Evolutionary conservation across 139 green algal genomes (phyloP).

Genomic region (Closterium sp.): DNA sequence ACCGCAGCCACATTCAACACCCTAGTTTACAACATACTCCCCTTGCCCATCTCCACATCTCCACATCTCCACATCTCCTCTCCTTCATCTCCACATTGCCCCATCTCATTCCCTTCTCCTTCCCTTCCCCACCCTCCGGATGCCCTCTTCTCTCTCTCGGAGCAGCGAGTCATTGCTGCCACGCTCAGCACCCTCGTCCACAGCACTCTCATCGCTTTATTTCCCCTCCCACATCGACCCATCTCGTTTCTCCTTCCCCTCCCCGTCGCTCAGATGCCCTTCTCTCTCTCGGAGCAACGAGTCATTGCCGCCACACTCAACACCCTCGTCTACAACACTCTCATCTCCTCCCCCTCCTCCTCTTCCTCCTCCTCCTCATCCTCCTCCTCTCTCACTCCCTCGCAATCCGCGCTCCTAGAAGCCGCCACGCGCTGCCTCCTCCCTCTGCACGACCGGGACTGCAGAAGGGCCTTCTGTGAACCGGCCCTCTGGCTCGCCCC

Average conservation of each 20-base stretch:
- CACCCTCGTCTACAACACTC: conserved; percentile 75
- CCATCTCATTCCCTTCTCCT: no score
- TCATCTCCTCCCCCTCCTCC: conserved; percentile 53
- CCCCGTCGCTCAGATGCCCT: conserved; percentile 15
- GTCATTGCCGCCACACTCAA: conserved; percentile 74
- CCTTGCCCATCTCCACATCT: no score
- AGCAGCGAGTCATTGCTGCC: neutral
- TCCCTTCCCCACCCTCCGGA: no score
- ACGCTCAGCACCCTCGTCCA: neutral
- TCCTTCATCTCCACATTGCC: no score
- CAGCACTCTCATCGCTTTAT: no score
- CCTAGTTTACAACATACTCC: no score
- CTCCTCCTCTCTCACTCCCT: neutral
- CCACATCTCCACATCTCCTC: no score
- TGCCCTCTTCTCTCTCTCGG: no score
- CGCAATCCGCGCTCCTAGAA: neutral
- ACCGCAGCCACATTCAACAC: no score
- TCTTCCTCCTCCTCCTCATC: conserved; percentile 32
- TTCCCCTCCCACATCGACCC: neutral
- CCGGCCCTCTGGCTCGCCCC: conserved; percentile 79
- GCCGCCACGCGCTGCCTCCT: conserved; percentile 30
- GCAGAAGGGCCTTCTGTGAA: conserved; percentile 71
- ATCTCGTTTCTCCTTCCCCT: neutral
- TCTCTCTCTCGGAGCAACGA: conserved; percentile 61
- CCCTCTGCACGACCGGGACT: conserved; percentile 77